phyloP scores from a whole-genome alignment of 2,329 filamentous ascomycete species.

The Xylaria sp. region DNA sequence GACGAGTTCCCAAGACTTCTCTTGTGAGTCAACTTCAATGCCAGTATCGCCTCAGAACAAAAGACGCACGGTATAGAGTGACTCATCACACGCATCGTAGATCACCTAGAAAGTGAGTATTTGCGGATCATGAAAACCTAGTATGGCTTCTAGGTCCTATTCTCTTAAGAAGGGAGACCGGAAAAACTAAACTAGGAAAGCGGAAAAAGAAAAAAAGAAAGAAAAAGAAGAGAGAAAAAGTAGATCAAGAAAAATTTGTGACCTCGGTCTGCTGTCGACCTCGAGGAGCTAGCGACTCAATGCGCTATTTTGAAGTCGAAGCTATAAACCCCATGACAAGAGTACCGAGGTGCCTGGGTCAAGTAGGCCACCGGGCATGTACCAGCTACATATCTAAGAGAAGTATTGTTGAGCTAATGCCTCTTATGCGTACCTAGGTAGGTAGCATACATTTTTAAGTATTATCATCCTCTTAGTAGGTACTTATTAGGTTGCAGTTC shows the following conservation, averaged over 20 bases:
- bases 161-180: not conserved
- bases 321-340: constrained; percentile 1
- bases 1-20: not conserved
- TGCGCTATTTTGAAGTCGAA: constrained; percentile 28
- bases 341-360: not conserved
- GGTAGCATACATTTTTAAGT: not conserved
- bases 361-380: not conserved
- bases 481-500: too few species aligned
- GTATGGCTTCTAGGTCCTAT: too few species aligned
- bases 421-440: not conserved
- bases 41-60: not conserved
- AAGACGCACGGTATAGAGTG: constrained; percentile 6
- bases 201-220: constrained; percentile 2
- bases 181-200: not conserved
- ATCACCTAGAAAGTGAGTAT: not conserved
- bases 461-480: not conserved
- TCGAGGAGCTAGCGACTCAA: not conserved
- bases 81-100: not conserved
- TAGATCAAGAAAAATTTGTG: not conserved
- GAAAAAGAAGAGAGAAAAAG: not conserved
- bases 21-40: not conserved
- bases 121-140: not conserved
- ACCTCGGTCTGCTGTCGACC: not conserved
- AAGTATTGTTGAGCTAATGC: not conserved
- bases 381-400: not conserved